Evolutionary conservation across 2,329 filamentous ascomycete genomes (phyloP).

Genomic region (Macrophomina tecta): DNA sequence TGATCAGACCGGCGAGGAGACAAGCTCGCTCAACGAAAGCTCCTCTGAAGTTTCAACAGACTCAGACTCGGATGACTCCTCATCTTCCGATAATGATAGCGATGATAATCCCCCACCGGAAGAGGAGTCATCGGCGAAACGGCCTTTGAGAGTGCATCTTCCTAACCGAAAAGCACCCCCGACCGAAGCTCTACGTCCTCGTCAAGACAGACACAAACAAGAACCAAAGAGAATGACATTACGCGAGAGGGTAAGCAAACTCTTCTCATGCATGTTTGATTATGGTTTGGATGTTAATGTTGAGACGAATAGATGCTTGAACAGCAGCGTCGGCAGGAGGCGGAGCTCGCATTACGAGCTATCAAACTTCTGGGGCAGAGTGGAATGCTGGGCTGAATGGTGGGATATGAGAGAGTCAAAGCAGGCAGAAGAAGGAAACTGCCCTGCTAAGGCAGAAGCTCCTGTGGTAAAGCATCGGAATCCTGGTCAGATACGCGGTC

Average conservation of each 20-base stretch:
- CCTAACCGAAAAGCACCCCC: slow-evolving; percentile 17
- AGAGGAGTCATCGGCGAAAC: slow-evolving; percentile 39
- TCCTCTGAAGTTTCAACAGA: slow-evolving; percentile 32
- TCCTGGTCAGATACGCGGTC: neutral
- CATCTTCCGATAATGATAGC: slow-evolving; percentile 31
- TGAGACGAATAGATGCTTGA: slow-evolving; percentile 42
- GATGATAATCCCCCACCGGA: slow-evolving; percentile 47
- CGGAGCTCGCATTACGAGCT: slow-evolving; percentile 50
- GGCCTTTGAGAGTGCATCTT: slow-evolving; percentile 25
- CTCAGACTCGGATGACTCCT: slow-evolving; percentile 28
- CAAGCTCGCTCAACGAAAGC: slow-evolving; percentile 42
- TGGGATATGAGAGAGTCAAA: neutral
- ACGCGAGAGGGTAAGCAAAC: slow-evolving; percentile 29
- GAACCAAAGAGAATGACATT: slow-evolving; percentile 13
- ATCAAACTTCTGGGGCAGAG: slow-evolving; percentile 54
- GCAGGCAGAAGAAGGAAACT: neutral
- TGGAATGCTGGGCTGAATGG: slow-evolving; percentile 33
- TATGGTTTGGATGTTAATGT: slow-evolving; percentile 30
- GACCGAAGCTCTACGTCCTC: slow-evolving; percentile 27
- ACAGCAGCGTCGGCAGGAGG: slow-evolving; percentile 52
- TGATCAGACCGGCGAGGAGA: slow-evolving; percentile 31
- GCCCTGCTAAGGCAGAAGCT: neutral
- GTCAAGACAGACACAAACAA: slow-evolving; percentile 24
- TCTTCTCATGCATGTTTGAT: slow-evolving; percentile 9
- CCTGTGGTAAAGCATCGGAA: neutral